Evolutionary conservation across 768 basidiomycete genomes (phyloP).

Genomic region (Boletus insuetus): DNA sequence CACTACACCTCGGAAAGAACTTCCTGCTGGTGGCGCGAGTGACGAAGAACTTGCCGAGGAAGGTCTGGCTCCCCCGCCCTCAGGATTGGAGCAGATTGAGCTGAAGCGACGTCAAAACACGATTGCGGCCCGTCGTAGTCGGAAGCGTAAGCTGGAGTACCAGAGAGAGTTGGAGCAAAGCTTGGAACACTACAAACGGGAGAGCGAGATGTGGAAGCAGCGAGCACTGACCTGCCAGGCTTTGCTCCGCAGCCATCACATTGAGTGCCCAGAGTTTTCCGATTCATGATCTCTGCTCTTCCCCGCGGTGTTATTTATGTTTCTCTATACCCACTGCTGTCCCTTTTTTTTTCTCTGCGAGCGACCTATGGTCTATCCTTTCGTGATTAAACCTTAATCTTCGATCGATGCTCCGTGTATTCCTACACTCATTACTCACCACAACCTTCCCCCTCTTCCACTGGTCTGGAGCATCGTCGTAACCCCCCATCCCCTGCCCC

Average conservation of each 20-base stretch:
- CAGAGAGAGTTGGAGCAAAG: conserved; percentile 61
- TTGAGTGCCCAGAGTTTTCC: conserved; percentile 52
- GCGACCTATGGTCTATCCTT: neutral
- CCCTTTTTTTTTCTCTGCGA: conserved; percentile 6
- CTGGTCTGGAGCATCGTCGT: conserved; percentile 56
- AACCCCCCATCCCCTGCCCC: conserved; percentile 34
- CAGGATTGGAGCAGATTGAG: conserved; percentile 67
- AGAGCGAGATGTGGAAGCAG: conserved; percentile 63
- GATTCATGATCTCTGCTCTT: conserved; percentile 21
- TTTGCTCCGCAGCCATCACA: conserved; percentile 56
- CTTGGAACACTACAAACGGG: conserved; percentile 49
- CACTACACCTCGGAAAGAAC: conserved; percentile 71
- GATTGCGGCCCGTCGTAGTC: conserved; percentile 75
- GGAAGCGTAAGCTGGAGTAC: conserved; percentile 71
- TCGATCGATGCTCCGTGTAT: conserved; percentile 48
- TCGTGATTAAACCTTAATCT: conserved; percentile 28
- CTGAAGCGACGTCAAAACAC: conserved; percentile 83
- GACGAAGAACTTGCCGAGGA: conserved; percentile 37
- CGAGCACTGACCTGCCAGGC: conserved; percentile 48
- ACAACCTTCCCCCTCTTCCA: conserved; percentile 37
- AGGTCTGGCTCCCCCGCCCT: conserved; percentile 38
- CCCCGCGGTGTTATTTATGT: neutral
- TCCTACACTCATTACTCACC: conserved; percentile 7
- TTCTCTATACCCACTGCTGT: conserved; percentile 7
- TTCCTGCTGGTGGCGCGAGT: conserved; percentile 54